Base-by-base conservation (phyloP, 108 stramenopile species). In the Skeletonema marinoi region DNA sequence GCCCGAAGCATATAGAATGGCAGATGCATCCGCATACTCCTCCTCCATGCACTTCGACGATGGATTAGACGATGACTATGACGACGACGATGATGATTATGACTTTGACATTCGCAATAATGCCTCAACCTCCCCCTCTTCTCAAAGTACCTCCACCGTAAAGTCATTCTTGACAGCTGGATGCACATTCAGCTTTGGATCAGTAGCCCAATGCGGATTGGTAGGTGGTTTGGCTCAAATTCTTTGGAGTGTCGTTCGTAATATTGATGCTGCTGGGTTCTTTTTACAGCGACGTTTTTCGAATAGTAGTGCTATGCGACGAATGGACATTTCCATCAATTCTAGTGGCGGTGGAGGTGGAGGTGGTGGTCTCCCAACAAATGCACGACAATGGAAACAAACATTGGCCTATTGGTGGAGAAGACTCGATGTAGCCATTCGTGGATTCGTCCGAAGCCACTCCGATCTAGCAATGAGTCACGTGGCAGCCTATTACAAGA, bases 401-500 rank as follows among this genome's bases (percentile, higher is more conserved):
- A 66, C 67, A 65, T n/a, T 73, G 44, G 66, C 59, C 21, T 54
- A 60, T 62, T 68, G 71, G 66, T 73, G 74, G 60, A 63, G 66
- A 16, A 61, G 56, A 21, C 19, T 80, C 1, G 74, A 84, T 80
- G 56, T 66, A 21, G 35, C 82, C 4, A 80, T 88, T 6, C 61
- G 88, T 74, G 70, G 72, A 10, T 94, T 94, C 73, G 93, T 94
- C 12, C 78, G 91, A 16, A 78, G 78, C 56, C 87, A 94, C 83
- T 90, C 90, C 9, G 94, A 93, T 60, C 73, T 91, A 74, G 92
- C 89, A 10, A 88, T 96, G 90, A 80, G 85, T 70, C 92, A 96
- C 74, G 92, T 93, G 19, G 92, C 91, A 9, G 89, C 88, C 0
- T 96, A 87, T 69, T 88, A 88, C 68, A 93, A 93, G 80, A 80